These are phyloP conservation scores for Rutidosis leptorrhynchoides DNA, from an alignment of 129 eudicot genomes.

Conservation along the genomic window DNA sequence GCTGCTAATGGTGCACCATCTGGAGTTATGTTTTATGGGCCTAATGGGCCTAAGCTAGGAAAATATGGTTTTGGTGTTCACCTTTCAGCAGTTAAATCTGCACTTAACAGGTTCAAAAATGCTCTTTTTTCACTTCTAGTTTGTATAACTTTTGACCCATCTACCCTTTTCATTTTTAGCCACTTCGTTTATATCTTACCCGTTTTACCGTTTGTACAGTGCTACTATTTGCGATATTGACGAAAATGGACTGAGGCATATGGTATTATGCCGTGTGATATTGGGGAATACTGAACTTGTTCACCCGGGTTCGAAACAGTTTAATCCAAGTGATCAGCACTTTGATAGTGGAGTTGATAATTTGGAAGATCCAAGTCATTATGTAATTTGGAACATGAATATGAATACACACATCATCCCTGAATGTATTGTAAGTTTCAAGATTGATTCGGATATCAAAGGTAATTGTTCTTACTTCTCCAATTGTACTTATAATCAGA, in stretches of 20 bases:
- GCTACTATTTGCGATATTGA: conserved; percentile 67
- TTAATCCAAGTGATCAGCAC: conserved; percentile 56
- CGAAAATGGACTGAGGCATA: conserved; percentile 78
- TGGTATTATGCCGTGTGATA: conserved; percentile 82
- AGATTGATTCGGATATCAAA: conserved; percentile 41
- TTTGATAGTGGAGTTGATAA: conserved; percentile 89
- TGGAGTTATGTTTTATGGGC: conserved; percentile 54
- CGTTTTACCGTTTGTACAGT: conserved; percentile 36
- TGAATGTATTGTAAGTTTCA: conserved; percentile 70
- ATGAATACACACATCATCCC: conserved; percentile 78
- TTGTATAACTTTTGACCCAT: neutral
- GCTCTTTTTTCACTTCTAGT: neutral
- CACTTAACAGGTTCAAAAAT: conserved; percentile 51
- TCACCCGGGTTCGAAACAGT: conserved; percentile 63
- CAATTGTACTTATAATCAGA: neutral
- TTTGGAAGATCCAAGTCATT: conserved; percentile 56
- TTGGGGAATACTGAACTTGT: conserved; percentile 86
- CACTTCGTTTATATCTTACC: neutral
- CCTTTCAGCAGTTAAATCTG: conserved; percentile 65
- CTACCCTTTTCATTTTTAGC: neutral
- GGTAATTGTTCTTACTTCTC: conserved; percentile 44
- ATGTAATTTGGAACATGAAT: conserved; percentile 78
- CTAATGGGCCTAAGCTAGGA: conserved; percentile 45
- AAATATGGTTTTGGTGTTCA: conserved; percentile 63
- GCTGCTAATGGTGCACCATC: conserved; percentile 40